These are phyloP conservation scores for Hapsidospora chrysogenum DNA, from an alignment of 495 filamentous ascomycete genomes.

Conservation along the genomic window DNA sequence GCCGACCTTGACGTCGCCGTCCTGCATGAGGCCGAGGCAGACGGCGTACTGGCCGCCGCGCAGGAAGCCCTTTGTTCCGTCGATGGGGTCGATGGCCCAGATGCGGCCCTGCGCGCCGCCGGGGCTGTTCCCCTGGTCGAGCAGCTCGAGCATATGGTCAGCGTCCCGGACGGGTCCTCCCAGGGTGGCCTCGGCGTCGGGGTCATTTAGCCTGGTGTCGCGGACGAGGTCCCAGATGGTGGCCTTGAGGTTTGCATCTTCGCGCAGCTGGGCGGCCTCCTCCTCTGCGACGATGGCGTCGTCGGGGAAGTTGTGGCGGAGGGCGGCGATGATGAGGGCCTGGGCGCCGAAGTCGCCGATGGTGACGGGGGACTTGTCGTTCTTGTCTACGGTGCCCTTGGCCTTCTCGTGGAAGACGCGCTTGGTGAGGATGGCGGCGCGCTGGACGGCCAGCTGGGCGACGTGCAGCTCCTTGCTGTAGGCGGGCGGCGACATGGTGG, in stretches of 20 bases:
- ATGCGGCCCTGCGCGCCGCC: constrained; percentile 72
- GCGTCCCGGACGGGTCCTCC: constrained; percentile 55
- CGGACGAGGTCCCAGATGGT: constrained; percentile 65
- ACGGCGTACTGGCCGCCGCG: constrained; percentile 97
- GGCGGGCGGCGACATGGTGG: background rate
- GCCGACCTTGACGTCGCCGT: constrained; percentile 89
- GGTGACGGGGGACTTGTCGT: constrained; percentile 82
- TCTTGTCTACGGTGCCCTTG: constrained; percentile 87
- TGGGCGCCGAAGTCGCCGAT: constrained; percentile 87
- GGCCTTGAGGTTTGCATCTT: constrained; percentile 42
- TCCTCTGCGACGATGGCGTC: constrained; percentile 88
- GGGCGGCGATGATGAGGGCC: constrained; percentile 71
- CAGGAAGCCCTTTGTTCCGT: constrained; percentile 94
- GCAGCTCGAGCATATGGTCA: constrained; percentile 66
- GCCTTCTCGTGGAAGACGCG: constrained; percentile 80
- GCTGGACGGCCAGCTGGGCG: constrained; percentile 82
- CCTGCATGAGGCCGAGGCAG: constrained; percentile 77
- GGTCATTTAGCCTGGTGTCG: constrained; percentile 52
- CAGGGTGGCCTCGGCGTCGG: constrained; percentile 38
- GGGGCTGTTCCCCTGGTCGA: constrained; percentile 66
- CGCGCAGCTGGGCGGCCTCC: constrained; percentile 56
- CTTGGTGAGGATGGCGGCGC: constrained; percentile 77
- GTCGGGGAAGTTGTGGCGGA: constrained; percentile 67
- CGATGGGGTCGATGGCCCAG: constrained; percentile 95
- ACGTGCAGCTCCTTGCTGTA: constrained; percentile 73